Conservation (phyloP, 352 stramenopile genomes). For the Phytophthora kernoviae region DNA sequence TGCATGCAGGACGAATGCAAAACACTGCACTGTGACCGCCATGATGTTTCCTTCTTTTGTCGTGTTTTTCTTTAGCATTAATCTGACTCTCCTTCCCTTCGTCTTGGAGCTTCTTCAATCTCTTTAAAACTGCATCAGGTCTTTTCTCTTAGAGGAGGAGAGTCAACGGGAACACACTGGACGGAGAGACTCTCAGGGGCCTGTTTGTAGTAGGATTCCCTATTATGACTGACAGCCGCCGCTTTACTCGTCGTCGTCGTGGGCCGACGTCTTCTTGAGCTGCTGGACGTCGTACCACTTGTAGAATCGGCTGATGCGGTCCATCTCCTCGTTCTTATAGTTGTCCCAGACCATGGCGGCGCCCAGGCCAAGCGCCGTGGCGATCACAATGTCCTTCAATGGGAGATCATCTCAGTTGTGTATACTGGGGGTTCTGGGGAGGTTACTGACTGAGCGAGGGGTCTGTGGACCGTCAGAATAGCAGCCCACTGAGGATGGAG, state of each 20-base stretch:
- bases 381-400: slow-evolving; percentile 84
- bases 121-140: neutral
- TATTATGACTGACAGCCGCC: slow-evolving; percentile 4
- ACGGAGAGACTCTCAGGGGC: neutral
- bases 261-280: slow-evolving; percentile 56
- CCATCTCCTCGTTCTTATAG: slow-evolving; percentile 70
- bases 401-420: slow-evolving; percentile 61
- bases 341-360: slow-evolving; percentile 65
- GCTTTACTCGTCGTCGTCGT: slow-evolving; percentile 42
- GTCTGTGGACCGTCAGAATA: slow-evolving; percentile 28
- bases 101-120: too few relatives aligned
- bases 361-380: slow-evolving; percentile 62
- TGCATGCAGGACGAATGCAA: neutral
- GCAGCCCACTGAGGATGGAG: slow-evolving; percentile 6
- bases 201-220: neutral
- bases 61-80: slow-evolving; percentile 25
- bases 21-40: slow-evolving; percentile 3
- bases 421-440: slow-evolving; percentile 8
- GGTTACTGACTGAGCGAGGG: slow-evolving; percentile 34
- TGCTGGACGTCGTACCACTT: slow-evolving; percentile 81
- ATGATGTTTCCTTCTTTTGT: slow-evolving; percentile 29
- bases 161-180: too few relatives aligned
- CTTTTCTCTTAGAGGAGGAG: too few relatives aligned
- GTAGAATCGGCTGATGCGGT: slow-evolving; percentile 82
- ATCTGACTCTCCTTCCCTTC: slow-evolving; percentile 23